A percentile compares a stretch with the other conserved stretches of the same genome.
Evolutionary conservation across 2,329 filamentous ascomycete species (phyloP).

Genomic region (Sodiomyces alkalinus): DNA sequence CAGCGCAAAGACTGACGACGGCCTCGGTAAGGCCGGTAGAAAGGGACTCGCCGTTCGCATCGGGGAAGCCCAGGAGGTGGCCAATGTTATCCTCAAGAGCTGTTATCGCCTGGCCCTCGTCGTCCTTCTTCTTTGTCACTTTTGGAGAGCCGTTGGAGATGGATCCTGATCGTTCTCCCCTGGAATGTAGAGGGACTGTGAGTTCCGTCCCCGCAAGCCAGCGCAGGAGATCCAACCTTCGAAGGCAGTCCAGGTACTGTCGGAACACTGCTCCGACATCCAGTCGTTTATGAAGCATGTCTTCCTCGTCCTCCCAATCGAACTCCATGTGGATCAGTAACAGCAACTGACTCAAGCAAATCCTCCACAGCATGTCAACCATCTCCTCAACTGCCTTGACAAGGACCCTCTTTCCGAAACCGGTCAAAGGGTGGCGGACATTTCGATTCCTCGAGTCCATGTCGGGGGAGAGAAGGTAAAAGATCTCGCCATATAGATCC

Average conservation of each 20-base stretch:
- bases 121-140: constrained; percentile 23
- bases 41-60: constrained; percentile 32
- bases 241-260: constrained; percentile 54
- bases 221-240: constrained; percentile 56
- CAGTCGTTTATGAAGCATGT: constrained; percentile 42
- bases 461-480: constrained; percentile 24
- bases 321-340: constrained; percentile 77
- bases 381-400: constrained; percentile 69
- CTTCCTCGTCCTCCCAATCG: constrained; percentile 60
- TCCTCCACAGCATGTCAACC: constrained; percentile 53
- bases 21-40: constrained; percentile 50
- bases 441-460: constrained; percentile 30
- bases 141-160: constrained; percentile 15
- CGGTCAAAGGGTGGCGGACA: constrained; percentile 42
- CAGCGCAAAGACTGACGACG: constrained; percentile 48
- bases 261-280: constrained; percentile 57
- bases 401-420: constrained; percentile 61
- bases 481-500: constrained; percentile 36
- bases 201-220: constrained; percentile 51
- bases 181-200: constrained; percentile 29
- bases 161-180: constrained; percentile 21
- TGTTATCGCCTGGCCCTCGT: constrained; percentile 35
- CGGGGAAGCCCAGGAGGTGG: constrained; percentile 47
- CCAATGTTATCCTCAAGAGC: constrained; percentile 44
- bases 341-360: constrained; percentile 70